Conservation (phyloP, 1,139 yeast genomes). For the Hanseniaspora uvarum region DNA sequence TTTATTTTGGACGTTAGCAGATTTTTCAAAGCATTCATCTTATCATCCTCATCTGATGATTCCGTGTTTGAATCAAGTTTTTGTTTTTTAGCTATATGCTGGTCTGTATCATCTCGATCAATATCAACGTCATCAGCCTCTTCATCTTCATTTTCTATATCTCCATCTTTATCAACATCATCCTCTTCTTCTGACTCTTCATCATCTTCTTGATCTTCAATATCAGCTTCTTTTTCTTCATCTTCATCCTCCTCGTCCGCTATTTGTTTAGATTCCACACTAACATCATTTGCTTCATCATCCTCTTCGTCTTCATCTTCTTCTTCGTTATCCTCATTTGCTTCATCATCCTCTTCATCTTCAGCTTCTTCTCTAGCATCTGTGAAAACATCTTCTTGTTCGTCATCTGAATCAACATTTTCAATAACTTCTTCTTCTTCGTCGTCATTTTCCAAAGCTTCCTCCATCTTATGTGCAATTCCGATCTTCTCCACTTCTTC, state of each 20-base stretch:
- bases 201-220: slow-evolving; percentile 17
- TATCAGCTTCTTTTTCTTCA: slow-evolving; percentile 21
- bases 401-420: slow-evolving; percentile 10
- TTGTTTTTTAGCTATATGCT: slow-evolving; percentile 18
- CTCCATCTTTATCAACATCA: slow-evolving; percentile 1
- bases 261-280: slow-evolving; percentile 22
- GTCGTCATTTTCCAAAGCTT: slow-evolving; percentile 21
- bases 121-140: slow-evolving; percentile 3
- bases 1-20: slow-evolving; percentile 11
- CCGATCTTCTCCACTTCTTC: slow-evolving; percentile 23
- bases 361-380: slow-evolving; percentile 27
- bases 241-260: slow-evolving; percentile 20
- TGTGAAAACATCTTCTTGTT: slow-evolving; percentile 23
- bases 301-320: slow-evolving; percentile 5
- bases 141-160: slow-evolving; percentile 11
- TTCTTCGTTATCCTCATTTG: slow-evolving; percentile 8
- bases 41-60: slow-evolving; percentile 23
- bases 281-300: slow-evolving; percentile 22
- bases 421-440: slow-evolving; percentile 19
- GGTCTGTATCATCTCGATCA: slow-evolving; percentile 24
- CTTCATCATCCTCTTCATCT: slow-evolving; percentile 30
- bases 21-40: slow-evolving; percentile 12
- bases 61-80: slow-evolving; percentile 22
- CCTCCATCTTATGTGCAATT: slow-evolving; percentile 20
- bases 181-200: slow-evolving; percentile 17